Conservation (phyloP, 1,139 yeast genomes). For the Geotrichum europaeum region DNA sequence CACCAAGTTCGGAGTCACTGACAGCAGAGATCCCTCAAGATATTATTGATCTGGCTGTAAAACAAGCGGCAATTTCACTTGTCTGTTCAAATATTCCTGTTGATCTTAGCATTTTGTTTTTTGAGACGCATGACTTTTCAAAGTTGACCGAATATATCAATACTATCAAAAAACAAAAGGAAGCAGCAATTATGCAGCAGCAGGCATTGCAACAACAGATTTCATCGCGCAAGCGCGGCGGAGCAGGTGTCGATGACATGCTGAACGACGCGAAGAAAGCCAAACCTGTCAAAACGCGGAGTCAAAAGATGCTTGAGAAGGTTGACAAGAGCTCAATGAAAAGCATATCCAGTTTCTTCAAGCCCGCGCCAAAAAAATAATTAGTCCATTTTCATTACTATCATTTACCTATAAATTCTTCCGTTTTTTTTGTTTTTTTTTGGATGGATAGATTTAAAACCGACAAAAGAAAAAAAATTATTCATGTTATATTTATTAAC, state of each 20-base stretch:
- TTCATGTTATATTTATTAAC: background rate
- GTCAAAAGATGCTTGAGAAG: slow-evolving; percentile 9
- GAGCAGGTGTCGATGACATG: background rate
- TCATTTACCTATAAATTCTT: no score
- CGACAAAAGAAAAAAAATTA: background rate
- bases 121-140: slow-evolving; percentile 23
- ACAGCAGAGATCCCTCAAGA: slow-evolving; percentile 24
- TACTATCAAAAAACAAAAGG: slow-evolving; percentile 20
- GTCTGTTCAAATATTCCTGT: slow-evolving; percentile 30
- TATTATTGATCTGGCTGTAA: slow-evolving; percentile 23
- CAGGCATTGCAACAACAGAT: slow-evolving; percentile 14
- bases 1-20: slow-evolving; percentile 25
- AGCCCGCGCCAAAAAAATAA: slow-evolving; percentile 9
- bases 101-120: slow-evolving; percentile 20
- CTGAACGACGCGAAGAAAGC: background rate
- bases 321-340: slow-evolving; percentile 12
- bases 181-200: slow-evolving; percentile 21
- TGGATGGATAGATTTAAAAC: background rate
- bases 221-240: slow-evolving; percentile 2
- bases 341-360: slow-evolving; percentile 12
- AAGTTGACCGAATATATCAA: slow-evolving; percentile 22
- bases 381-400: no score
- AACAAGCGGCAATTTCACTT: slow-evolving; percentile 28
- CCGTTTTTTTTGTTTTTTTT: background rate
- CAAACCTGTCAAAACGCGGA: slow-evolving; percentile 5